Base-by-base conservation (phyloP, 345 rosid genomes). In the Sisymbrium irio region DNA sequence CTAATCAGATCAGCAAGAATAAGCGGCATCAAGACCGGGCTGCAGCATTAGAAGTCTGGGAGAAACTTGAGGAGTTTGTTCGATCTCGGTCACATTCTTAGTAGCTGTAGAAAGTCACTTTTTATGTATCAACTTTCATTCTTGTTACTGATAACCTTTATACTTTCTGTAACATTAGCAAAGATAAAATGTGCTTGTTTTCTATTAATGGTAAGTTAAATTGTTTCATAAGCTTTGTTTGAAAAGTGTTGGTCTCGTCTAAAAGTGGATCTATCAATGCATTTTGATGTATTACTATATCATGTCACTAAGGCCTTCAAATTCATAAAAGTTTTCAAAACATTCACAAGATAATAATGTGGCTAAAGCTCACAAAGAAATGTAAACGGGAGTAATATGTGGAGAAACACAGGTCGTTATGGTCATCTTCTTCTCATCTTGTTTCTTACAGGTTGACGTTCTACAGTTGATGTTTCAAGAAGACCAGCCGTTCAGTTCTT, bases 41-140 rank as follows among this genome's bases (percentile, higher is more conserved):
- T 62, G 99, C 98, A 15, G 98, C 97, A 6, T 80, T 95, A 80
- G 96, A 95, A 87, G 96, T 95, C 73, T 92, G 97, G 98, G 96
- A 92, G 77, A 83, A 89, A 77, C 84, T 92, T 5, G 96, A 95
- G 83, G 96, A 88, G 71, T 92, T 95, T 80, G 87, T 95, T 50
- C 91, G 91, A 66, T 83, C 97, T 22, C 87, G 90, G 17, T 90
- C 97, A 3, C 99, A 84, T 83, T 82, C 88, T 62, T 95, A 82
- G 77, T 28, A 32, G 61, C 64, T 60, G 62, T 64, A 79, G 76
- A 66, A 67, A 51, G 53, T 65, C 73, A 71, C 72, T 27, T 73
- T 63, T 73, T 63, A 28, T 65, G 75, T 65, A 71, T 47, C 62
- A 56, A 25, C 22, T 73, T 55, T 32, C 53, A 36, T 69, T 53